Evolutionary conservation across 345 rosid species (phyloP).

Genomic region (Microcos paniculata): DNA sequence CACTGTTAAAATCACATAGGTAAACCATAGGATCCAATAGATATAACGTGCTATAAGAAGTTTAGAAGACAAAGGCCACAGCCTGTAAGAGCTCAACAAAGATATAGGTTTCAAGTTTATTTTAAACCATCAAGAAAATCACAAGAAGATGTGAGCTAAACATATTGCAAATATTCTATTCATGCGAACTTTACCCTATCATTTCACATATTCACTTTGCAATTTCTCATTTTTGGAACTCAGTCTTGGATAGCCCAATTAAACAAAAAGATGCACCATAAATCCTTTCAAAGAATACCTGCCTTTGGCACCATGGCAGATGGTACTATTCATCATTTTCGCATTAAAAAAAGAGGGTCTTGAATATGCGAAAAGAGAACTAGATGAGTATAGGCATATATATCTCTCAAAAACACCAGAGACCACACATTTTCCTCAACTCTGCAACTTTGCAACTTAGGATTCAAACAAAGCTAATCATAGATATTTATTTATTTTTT

Average conservation of each 20-base stretch:
- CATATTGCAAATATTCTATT: background rate
- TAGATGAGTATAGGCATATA: background rate
- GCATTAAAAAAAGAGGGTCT: background rate
- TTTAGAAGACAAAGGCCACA: background rate
- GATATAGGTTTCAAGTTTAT: background rate
- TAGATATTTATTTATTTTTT: no score
- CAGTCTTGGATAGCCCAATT: background rate
- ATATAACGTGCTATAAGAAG: background rate
- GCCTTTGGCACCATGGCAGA: background rate
- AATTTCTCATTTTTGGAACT: background rate
- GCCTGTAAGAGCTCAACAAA: background rate
- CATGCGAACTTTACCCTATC: background rate
- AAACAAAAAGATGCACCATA: background rate
- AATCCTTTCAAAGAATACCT: background rate
- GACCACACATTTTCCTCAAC: background rate
- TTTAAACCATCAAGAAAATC: background rate
- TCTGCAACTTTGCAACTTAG: background rate
- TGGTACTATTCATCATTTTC: no score
- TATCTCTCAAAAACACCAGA: background rate
- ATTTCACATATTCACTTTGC: background rate
- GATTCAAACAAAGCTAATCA: background rate
- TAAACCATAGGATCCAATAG: background rate
- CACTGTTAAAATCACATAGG: no score
- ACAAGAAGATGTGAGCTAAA: background rate
- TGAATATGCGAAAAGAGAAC: background rate